Conservation (phyloP, 768 basidiomycete genomes). For the Chalciporus pseudorubinellus region DNA sequence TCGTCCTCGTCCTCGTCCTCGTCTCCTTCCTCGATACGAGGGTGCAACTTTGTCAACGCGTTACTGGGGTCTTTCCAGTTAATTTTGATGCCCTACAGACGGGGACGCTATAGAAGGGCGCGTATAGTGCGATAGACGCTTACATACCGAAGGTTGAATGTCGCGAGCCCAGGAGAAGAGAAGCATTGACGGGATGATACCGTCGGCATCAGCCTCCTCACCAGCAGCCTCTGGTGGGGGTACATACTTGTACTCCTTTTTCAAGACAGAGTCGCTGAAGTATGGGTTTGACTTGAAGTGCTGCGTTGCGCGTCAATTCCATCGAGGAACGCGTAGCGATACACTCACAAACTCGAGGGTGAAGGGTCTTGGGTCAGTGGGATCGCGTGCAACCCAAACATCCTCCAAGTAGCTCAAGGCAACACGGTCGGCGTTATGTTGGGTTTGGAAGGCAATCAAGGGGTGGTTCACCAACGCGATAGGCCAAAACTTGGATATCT, state of each 20-base stretch:
- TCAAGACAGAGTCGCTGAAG: slow-evolving; percentile 72
- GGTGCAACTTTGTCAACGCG: slow-evolving; percentile 77
- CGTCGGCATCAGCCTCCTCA: slow-evolving; percentile 67
- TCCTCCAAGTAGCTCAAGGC: slow-evolving; percentile 85
- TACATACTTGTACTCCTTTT: slow-evolving; percentile 77
- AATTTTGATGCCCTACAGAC: slow-evolving; percentile 57
- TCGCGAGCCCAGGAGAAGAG: slow-evolving; percentile 80
- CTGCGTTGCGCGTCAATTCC: slow-evolving; percentile 37
- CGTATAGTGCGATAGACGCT: neutral
- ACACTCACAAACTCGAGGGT: slow-evolving; percentile 83
- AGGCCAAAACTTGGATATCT: slow-evolving; percentile 82
- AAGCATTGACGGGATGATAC: slow-evolving; percentile 74
- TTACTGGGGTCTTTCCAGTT: slow-evolving; percentile 79
- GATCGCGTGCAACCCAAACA: slow-evolving; percentile 76
- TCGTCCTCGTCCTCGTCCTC: slow-evolving; percentile 56
- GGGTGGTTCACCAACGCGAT: slow-evolving; percentile 75
- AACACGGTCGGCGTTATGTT: slow-evolving; percentile 73
- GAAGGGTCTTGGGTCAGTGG: slow-evolving; percentile 74
- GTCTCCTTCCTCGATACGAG: slow-evolving; percentile 54
- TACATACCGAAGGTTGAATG: slow-evolving; percentile 61
- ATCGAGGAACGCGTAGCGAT: slow-evolving; percentile 2
- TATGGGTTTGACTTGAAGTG: slow-evolving; percentile 85
- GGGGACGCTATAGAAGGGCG: slow-evolving; percentile 1
- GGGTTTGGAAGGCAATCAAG: slow-evolving; percentile 59
- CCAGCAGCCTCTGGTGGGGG: slow-evolving; percentile 50